Evolutionary conservation across 2,329 filamentous ascomycete species (phyloP).

Genomic region (Aspergillus eucalypticola): DNA sequence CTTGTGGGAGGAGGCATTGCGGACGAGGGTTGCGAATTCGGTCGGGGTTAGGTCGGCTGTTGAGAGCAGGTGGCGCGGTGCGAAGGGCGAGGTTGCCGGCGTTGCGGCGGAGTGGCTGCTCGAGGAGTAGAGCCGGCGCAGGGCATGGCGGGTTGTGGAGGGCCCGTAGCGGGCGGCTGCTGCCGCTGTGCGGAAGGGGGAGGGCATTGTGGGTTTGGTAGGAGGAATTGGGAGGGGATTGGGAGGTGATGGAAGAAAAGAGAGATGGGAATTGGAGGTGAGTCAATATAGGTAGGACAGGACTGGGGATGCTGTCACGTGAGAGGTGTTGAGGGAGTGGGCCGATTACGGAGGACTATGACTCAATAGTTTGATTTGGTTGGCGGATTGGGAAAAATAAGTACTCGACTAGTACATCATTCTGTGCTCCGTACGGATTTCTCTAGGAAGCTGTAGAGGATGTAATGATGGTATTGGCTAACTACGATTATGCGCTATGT

Average conservation of each 20-base stretch:
- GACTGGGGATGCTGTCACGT: neutral
- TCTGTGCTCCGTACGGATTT: too few species aligned
- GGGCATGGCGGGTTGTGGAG: conserved; percentile 18
- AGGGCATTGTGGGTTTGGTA: conserved; percentile 24
- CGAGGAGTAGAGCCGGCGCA: conserved; percentile 36
- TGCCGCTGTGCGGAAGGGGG: conserved; percentile 29
- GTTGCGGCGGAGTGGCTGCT: conserved; percentile 28
- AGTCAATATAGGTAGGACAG: neutral
- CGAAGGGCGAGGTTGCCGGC: conserved; percentile 56
- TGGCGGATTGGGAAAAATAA: neutral
- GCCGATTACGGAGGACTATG: neutral
- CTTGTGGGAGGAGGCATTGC: conserved; percentile 79
- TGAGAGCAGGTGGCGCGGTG: conserved; percentile 84
- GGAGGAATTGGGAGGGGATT: neutral
- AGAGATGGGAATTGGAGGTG: neutral
- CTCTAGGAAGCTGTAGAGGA: too few species aligned
- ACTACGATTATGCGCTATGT: neutral
- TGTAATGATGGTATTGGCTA: neutral
- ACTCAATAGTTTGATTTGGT: neutral
- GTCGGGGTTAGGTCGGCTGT: conserved; percentile 79
- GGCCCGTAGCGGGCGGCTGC: conserved; percentile 27
- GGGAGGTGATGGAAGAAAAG: neutral
- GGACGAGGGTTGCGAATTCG: conserved; percentile 79
- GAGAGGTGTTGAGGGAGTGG: neutral
- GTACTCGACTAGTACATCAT: too few species aligned